Percentiles rank a stretch among this genome's conserved stretches.
These are phyloP conservation scores for Colletotrichum spinosum DNA, from an alignment of 2,329 filamentous ascomycete species.

Conservation along the genomic window DNA sequence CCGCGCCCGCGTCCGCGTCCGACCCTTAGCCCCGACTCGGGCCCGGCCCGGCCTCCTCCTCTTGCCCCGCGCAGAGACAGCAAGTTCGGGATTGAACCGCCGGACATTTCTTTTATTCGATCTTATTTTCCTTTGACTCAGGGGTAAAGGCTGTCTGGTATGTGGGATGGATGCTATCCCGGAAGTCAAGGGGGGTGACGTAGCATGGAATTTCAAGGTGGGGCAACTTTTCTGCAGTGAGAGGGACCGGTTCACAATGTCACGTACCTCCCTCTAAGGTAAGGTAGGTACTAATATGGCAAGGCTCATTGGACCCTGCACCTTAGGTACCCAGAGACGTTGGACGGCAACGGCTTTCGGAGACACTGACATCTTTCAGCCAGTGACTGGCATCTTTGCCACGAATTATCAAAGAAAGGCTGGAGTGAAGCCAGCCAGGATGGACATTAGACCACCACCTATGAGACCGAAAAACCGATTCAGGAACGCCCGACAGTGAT, in stretches of 20 bases:
- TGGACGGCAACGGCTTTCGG: no score
- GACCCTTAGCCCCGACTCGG: constrained; percentile 23
- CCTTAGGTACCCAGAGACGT: neutral
- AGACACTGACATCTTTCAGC: no score
- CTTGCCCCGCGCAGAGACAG: constrained; percentile 62
- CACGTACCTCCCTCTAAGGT: neutral
- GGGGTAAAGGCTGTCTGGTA: neutral
- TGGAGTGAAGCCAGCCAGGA: no score
- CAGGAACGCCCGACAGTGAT: neutral
- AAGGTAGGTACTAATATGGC: no score
- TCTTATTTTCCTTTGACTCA: constrained; percentile 1
- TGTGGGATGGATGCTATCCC: neutral
- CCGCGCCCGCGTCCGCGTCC: constrained; percentile 50
- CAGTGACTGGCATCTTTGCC: no score
- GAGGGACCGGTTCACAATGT: neutral
- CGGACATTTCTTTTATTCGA: constrained; percentile 66
- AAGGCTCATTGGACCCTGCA: constrained; percentile 7
- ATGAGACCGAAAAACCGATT: no score
- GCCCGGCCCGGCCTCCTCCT: constrained; percentile 47
- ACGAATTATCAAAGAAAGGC: no score
- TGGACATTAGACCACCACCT: no score
- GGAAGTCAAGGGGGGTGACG: neutral
- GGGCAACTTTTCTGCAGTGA: no score
- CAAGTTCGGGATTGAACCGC: constrained; percentile 83
- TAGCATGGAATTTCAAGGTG: neutral